Base-by-base conservation (phyloP, 2,329 filamentous ascomycete genomes). In the Colletotrichum paranaense region DNA sequence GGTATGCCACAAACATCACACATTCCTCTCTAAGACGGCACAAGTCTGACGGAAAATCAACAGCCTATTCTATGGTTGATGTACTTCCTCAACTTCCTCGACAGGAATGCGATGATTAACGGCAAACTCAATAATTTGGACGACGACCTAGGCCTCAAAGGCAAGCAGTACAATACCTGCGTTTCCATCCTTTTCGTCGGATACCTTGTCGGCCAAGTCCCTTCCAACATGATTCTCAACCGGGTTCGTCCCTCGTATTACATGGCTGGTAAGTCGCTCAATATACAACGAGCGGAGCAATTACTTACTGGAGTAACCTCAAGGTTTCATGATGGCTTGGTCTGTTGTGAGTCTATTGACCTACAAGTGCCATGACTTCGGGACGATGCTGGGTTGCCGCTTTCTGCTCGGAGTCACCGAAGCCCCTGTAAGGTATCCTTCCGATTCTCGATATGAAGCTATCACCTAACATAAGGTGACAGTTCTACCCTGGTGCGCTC, bases 161-260 rank as follows among this genome's bases (percentile, higher is more conserved):
- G 78, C 0, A 76, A 76, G 0, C 74, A 82, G 67, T 81, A 80
- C 68, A 78, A 80, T 58, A 81, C 79, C 9, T 78, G 78, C 14
- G 74, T 75, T 1, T 75, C 74, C 30, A 75, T 75, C 42, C 55
- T 75, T 2, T 75, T 75, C 7, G 74, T 75, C 14, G 74, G 74
- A 62, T 75, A 75, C 9, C 72, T 75, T 3, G 74, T 72, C 11
- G 74, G 74, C 14, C 74, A 75, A 26, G 69, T 84, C 7, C 80
- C 79, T 12, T 79, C 77, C 22, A 82, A 82, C 75, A 81, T 82
- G 80, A 77, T 82, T n/a, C 71, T 82, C 3, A 81, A 80, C 67
- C 76, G 79, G 24, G 79, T 78, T 0, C 75, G 78, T 5, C 76
- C 77, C 5, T 75, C 74, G 1, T 75, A 73, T 70, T 55, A 67